These are phyloP conservation scores for Solanum clarkiae DNA, from an alignment of 257 asterid genomes.

Conservation along the genomic window DNA sequence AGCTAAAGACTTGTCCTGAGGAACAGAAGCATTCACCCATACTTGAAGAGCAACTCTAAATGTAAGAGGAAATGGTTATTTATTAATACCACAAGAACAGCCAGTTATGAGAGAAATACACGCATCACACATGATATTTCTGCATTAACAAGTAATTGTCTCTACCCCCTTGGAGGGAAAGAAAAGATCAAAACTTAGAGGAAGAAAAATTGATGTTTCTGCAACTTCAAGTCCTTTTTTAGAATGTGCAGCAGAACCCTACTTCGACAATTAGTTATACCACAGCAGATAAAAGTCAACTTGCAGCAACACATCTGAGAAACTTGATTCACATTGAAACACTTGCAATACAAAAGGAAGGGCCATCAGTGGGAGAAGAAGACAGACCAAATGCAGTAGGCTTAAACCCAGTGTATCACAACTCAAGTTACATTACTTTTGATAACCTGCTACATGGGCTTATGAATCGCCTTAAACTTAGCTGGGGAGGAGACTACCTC, in stretches of 20 bases:
- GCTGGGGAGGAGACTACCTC: constrained; percentile 42
- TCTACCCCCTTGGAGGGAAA: neutral
- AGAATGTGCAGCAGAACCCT: neutral
- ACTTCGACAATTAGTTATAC: neutral
- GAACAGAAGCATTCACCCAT: neutral
- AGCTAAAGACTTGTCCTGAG: neutral
- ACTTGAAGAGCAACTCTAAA: neutral
- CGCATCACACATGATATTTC: neutral
- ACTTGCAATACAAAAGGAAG: neutral
- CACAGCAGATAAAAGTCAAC: neutral
- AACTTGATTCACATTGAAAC: neutral
- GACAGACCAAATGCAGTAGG: neutral
- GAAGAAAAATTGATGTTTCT: neutral
- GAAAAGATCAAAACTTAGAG: neutral
- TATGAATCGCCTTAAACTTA: neutral
- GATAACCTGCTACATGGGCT: neutral
- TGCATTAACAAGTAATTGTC: neutral
- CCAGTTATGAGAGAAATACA: neutral
- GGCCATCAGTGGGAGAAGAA: neutral
- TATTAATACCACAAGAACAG: neutral
- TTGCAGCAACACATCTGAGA: neutral
- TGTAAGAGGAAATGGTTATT: neutral
- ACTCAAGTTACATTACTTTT: neutral
- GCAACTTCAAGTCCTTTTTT: neutral
- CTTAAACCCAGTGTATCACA: neutral